Evolutionary conservation across 2,329 filamentous ascomycete species (phyloP).

Genomic region (Fusarium ambrosium): DNA sequence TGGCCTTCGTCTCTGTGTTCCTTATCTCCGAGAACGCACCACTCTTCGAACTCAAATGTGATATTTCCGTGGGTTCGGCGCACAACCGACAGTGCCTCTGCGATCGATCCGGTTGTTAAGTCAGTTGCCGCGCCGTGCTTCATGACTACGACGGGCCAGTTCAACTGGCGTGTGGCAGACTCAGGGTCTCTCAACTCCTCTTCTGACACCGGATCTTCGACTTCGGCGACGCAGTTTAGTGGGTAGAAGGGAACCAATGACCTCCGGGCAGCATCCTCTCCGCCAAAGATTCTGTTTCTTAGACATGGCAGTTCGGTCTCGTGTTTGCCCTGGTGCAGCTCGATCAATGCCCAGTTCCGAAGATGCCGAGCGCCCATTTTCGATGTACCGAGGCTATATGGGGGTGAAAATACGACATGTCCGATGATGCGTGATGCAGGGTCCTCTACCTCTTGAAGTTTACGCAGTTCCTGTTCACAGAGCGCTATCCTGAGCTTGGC

Average conservation of each 20-base stretch:
- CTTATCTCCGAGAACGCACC: conserved; percentile 5
- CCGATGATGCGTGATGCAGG: conserved; percentile 7
- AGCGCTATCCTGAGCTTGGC: neutral
- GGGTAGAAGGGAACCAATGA: neutral
- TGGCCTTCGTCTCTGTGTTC: too few relatives aligned
- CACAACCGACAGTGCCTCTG: neutral
- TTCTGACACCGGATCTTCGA: neutral
- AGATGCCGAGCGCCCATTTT: neutral
- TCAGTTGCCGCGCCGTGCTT: neutral
- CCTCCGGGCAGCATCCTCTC: neutral
- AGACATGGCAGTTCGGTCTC: neutral
- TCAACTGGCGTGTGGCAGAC: neutral
- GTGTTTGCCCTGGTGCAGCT: conserved; percentile 16
- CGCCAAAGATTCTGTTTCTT: neutral
- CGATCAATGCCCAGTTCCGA: conserved; percentile 27
- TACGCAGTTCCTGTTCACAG: neutral
- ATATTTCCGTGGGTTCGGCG: neutral
- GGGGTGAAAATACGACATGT: conserved; percentile 10
- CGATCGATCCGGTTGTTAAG: conserved; percentile 5
- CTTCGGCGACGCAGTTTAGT: neutral
- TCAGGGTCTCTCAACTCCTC: neutral
- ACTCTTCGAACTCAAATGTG: conserved; percentile 8
- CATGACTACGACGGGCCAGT: neutral
- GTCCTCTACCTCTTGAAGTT: neutral
- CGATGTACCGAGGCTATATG: neutral